Evolutionary conservation across 305 asterid species (phyloP).

Genomic region (Solanum hybrid): DNA sequence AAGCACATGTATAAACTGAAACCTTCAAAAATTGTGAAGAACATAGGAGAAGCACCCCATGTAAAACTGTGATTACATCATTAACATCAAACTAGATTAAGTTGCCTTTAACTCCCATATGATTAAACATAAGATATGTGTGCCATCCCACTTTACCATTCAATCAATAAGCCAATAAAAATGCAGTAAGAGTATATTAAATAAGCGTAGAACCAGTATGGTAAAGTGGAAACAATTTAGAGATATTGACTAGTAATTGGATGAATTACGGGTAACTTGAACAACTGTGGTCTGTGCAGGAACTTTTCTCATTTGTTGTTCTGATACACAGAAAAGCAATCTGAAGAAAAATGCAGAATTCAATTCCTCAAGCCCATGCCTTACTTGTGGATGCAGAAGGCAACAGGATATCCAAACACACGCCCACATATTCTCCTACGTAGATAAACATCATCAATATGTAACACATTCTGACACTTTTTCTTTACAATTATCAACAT

Average conservation of each 20-base stretch:
- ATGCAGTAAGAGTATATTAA: neutral
- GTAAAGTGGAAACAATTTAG: neutral
- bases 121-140: neutral
- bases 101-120: neutral
- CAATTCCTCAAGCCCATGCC: neutral
- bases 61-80: neutral
- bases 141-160: neutral
- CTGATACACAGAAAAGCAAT: neutral
- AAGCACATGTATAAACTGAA: neutral
- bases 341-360: neutral
- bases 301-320: neutral
- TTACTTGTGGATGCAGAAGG: neutral
- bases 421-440: neutral
- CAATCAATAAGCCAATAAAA: neutral
- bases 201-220: neutral
- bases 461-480: neutral
- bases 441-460: neutral
- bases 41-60: neutral
- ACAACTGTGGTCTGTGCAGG: neutral
- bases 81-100: neutral
- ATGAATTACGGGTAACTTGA: neutral
- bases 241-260: neutral
- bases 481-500: neutral
- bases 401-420: neutral
- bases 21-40: neutral